Evolutionary conservation across 192 early-diverging fungal species (phyloP), one percentile per base, ranked within the genome.

Genomic region (Podila horticola): DNA sequence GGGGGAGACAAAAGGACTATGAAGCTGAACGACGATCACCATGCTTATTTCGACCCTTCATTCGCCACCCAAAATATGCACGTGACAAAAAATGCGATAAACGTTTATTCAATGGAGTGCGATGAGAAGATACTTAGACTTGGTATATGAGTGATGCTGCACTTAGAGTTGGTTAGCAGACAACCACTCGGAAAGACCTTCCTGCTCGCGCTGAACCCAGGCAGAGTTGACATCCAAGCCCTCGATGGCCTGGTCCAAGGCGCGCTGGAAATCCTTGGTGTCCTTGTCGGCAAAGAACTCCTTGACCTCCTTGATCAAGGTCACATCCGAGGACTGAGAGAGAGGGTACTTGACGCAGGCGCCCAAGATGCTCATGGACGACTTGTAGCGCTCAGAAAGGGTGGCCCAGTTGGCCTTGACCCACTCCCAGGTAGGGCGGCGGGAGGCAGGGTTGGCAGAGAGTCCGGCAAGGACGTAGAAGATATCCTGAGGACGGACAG

Each of bases 401-500:
- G 82, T 66, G 26, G 83, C 75, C 73, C 86, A 95, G 82, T 92
- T 88, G 62, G 68, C 62, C 72, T 87, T 86, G 79, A 93, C 87
- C 85, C 87, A 93, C 74, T 90, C 77, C 93, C 93, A 95, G 68
- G 92, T 72, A 30, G 66, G 75, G 51, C 88, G 82, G 59, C 93
- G 91, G 24, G 87, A 84, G 58, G 85, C 83, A 29, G 81, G 84
- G 74, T 91, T 89, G 30, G 86, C 52, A 20, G 83, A 74, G 72
- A 94, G 84, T 5, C 79, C 71, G 2, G 65, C 41, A 55, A 87
- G 85, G 12, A 85, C 68, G 67, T 90, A 89, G 63, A 86, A 79
- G 45, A 92, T 84, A 75, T 95, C 94, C 84, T 94, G 93, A 65
- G 87, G 87, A 76, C 92, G 90, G 61, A 95, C 92, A 58, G 87